Evolutionary conservation across 257 asterid genomes (phyloP), one percentile per base, ranked within the genome.

Genomic region (Salvia hispanica): DNA sequence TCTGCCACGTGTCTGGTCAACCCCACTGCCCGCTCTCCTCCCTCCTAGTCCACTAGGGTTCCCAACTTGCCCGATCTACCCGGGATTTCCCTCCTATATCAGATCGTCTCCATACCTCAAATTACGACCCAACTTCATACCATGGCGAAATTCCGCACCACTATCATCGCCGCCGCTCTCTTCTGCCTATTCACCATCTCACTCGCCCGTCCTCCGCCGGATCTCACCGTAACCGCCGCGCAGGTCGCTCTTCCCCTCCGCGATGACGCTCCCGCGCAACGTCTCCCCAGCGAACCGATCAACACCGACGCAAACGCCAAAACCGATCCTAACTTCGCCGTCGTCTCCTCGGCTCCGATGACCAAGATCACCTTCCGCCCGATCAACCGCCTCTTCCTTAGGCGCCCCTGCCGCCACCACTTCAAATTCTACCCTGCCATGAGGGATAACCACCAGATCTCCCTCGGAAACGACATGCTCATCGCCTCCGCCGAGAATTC

Each of bases 381-480:
- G 18, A 59, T 79, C 71, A 77, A 85, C 73, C 85, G 74, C 64
- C 88, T 72, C 2, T 78, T 84, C 67, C 69, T 50, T 4, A 48
- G 48, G 64, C 83, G 51, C 55, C 88, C 61, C 33, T 83, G 79
- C 78, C 82, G 60, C 73, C 88, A 68, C 59, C 71, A 68, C 68
- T 72, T 9, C 76, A 77, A 40, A 63, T 14, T 66, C n/a, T 37
- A 58, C 76, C 83, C 81, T n/a, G 14, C 21, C 51, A 37, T 31
- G 74, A 74, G 62, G 73, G 69, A 48, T 7, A 62, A 50, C 62
- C 64, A 16, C 34, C 74, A 66, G 64, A 47, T 83, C 58, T 73
- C 87, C 65, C 77, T 66, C 64, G 83, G 82, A 1, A 71, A 80
- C 62, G 92, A 79, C 60, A 76, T 80, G 85, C 39, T 80, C 51